Evolutionary conservation across 805 yeast genomes (phyloP).

Genomic region (Millerozyma miso): DNA sequence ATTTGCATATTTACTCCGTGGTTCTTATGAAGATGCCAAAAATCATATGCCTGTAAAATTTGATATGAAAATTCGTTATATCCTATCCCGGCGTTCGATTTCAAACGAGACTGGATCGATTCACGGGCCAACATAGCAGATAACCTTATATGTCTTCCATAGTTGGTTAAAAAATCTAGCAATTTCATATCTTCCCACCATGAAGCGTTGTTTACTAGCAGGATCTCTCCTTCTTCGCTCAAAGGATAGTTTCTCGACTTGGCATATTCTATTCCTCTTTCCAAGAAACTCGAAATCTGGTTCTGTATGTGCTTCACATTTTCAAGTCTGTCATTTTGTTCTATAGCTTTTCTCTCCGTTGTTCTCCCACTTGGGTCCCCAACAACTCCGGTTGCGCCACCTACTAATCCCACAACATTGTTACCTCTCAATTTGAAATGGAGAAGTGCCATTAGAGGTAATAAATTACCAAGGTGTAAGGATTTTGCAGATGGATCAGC

Average conservation of each 20-base stretch:
- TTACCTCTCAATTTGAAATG: constrained; percentile 88
- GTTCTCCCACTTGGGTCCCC: constrained; percentile 96
- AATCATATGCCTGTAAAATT: constrained; percentile 88
- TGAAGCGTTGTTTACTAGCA: constrained; percentile 57
- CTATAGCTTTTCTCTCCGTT: constrained; percentile 66
- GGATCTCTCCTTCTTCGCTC: constrained; percentile 33
- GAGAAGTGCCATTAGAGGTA: constrained; percentile 80
- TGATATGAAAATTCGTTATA: constrained; percentile 95
- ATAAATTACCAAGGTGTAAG: constrained; percentile 82
- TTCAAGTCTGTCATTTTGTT: constrained; percentile 41
- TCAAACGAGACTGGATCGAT: constrained; percentile 71
- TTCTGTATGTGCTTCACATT: constrained; percentile 57
- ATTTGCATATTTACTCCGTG: constrained; percentile 67
- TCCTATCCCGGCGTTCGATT: constrained; percentile 73
- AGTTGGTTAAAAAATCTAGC: constrained; percentile 71
- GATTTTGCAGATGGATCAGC: constrained; percentile 95
- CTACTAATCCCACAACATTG: constrained; percentile 75
- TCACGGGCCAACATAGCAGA: constrained; percentile 87
- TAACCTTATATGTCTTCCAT: constrained; percentile 76
- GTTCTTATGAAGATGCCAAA: constrained; percentile 67
- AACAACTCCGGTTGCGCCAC: constrained; percentile 93
- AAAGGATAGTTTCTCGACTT: constrained; percentile 40
- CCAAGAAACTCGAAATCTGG: constrained; percentile 63
- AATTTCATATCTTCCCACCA: constrained; percentile 86
- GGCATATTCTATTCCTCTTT: constrained; percentile 61